Conservation (phyloP, 2,329 filamentous ascomycete genomes). For the Pleurostoma richardsiae region DNA sequence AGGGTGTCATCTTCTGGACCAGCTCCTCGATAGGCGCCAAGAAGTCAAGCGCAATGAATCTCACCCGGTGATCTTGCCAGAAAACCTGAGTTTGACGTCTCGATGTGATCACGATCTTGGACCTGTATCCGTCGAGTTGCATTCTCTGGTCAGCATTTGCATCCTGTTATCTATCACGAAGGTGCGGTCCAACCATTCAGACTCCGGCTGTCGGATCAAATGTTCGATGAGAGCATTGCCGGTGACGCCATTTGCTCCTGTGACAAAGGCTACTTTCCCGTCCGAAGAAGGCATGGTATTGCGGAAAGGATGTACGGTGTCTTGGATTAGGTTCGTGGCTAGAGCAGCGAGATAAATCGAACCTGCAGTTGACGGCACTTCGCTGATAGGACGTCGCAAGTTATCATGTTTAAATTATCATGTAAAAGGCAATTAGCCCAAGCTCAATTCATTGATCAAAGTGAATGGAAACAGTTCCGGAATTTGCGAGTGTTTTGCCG, state of each 20-base stretch:
- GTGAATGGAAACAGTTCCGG: too few species aligned
- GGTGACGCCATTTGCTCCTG: constrained; percentile 25
- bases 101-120: constrained; percentile 9
- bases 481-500: too few species aligned
- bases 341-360: too few species aligned
- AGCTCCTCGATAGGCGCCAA: constrained; percentile 8
- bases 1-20: constrained; percentile 2
- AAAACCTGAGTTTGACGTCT: constrained; percentile 4
- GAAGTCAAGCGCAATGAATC: constrained; percentile 8
- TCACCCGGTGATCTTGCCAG: constrained; percentile 8
- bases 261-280: constrained; percentile 3
- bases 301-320: background rate
- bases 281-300: background rate
- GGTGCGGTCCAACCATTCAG: constrained; percentile 5
- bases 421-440: too few species aligned
- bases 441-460: too few species aligned
- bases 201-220: constrained; percentile 12
- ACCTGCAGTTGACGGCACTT: too few species aligned
- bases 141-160: background rate
- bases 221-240: constrained; percentile 26
- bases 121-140: background rate
- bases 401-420: too few species aligned
- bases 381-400: too few species aligned
- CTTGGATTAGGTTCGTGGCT: too few species aligned
- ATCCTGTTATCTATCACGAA: background rate